Base-by-base conservation (phyloP, 2,329 filamentous ascomycete species). In the Eurotiales sp. region DNA sequence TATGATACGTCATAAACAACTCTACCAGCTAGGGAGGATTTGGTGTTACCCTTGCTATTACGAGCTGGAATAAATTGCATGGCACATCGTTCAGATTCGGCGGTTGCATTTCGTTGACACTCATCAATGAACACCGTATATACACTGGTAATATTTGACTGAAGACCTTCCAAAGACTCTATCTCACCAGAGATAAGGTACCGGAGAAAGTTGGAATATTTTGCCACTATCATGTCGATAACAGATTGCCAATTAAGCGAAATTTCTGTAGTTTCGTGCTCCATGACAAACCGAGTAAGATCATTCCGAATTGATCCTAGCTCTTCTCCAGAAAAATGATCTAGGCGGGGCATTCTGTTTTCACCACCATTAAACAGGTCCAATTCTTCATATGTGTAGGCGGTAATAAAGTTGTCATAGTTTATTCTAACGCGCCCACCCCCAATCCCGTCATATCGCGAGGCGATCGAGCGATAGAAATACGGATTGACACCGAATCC, bases 241-340 rank as follows among this genome's bases (percentile, higher is more conserved):
- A 86, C 71, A 0, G 70, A 76, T 61, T 90, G 87, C 87, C 87
- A 90, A 59, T 88, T 71, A 22, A 80, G 61, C 3, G 58, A 56
- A 7, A 44, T 60, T 61, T n/a, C 60, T 55, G 21, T 55, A 58
- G 44, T 56, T 10, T 67, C 64, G 8, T 67, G 59, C 8, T 51
- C 57, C 25, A 67, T 56, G 1, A 78, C 67, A 42, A 81, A 65
- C 0, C 62, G 51, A 2, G 67, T 67, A 1, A 86, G 62, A 17
- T 81, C 76, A 0, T 60, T 54, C 39, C 73, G 65, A n/a, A 78
- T 61, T 11, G 59, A 55, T 0, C 61, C 55, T 19, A 81, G 57
- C 2, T 71, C 61, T 10, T 57, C 50, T 1, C 56, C 10, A 1
- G 58, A 48, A 11, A 69, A 51, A 40, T 65, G 44, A 15, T 69